Evolutionary conservation across 2,329 filamentous ascomycete species (phyloP), one percentile per base, ranked within the genome.

Genomic region (Periconia sp.): DNA sequence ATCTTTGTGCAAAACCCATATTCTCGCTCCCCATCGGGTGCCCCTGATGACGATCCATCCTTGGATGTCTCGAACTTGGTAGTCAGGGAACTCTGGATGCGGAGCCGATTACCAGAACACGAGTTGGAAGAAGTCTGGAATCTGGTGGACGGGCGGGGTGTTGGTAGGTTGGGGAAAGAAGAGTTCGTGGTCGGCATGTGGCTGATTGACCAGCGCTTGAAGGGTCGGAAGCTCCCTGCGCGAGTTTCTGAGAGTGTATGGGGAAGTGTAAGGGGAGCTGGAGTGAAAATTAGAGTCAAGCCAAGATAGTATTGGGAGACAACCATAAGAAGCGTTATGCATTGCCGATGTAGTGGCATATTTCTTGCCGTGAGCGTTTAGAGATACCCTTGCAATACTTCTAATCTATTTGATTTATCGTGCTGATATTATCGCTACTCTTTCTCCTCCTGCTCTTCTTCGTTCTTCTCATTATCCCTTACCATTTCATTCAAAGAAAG

Each of bases 131-230:
- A 90, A 73, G 86, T 92, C 1, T 94, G 89, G 87, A 85, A 87
- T 41, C 76, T 93, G 17, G 90, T 93, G 11, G 88, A 89, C 65
- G 75, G 80, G 1, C 72, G 76, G 7, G 70, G 74, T 1, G 67
- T 74, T 14, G 87, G 87, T 1, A 77, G 81, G 60, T 74, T 94
- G 50, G 78, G 76, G 52, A 83, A 84, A 64, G 81, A 87, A 51
- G 88, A 92, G 75, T 94, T 94, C 70, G 88, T 94, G 0, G 89
- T 93, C 1, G 90, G 90, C 10, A 81, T 91, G 77, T 94, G 90
- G 89, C 75, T 94, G 46, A 83, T 94, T 35, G 90, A 94, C 70
- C 89, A 92, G 78, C 78, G 89, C 55, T 76, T 94, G n/a, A 85
- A 88, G 60, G 91, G 90, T 1, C 78, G 90, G 54, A 94, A 94